Conservation (phyloP, 331 rosid species). For the Erythrophleum ivorense region DNA sequence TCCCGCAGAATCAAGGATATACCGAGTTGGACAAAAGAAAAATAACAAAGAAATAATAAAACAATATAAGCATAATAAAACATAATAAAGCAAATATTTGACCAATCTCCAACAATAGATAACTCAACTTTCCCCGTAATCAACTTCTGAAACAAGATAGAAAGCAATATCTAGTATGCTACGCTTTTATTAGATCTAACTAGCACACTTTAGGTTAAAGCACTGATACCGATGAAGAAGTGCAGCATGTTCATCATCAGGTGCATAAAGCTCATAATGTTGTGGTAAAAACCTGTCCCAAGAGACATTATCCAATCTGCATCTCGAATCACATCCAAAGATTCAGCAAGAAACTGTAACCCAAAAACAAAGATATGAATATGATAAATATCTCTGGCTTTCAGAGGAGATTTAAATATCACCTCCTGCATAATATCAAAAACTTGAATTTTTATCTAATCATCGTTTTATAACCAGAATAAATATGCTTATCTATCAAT, state of each 20-base stretch:
- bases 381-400: slow-evolving; percentile 33
- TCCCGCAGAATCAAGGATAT: too few species aligned
- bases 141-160: slow-evolving; percentile 36
- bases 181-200: slow-evolving; percentile 26
- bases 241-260: slow-evolving; percentile 92
- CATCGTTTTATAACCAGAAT: slow-evolving; percentile 30
- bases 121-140: slow-evolving; percentile 28
- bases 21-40: too few species aligned
- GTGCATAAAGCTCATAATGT: slow-evolving; percentile 89
- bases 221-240: slow-evolving; percentile 86
- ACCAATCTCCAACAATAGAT: too few species aligned
- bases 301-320: slow-evolving; percentile 85
- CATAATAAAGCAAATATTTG: too few species aligned
- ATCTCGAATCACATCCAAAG: slow-evolving; percentile 96
- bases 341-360: slow-evolving; percentile 91
- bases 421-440: slow-evolving; percentile 19
- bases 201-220: slow-evolving; percentile 41
- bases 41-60: too few species aligned
- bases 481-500: slow-evolving; percentile 23
- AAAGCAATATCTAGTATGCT: slow-evolving; percentile 32
- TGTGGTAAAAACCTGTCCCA: slow-evolving; percentile 85
- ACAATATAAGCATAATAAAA: too few species aligned
- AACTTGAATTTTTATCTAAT: slow-evolving; percentile 11
- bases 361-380: slow-evolving; percentile 45
- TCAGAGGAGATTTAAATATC: slow-evolving; percentile 36